Evolutionary conservation across 345 rosid species (phyloP), one percentile per base, ranked within the genome.

Genomic region (Angophora floribunda): DNA sequence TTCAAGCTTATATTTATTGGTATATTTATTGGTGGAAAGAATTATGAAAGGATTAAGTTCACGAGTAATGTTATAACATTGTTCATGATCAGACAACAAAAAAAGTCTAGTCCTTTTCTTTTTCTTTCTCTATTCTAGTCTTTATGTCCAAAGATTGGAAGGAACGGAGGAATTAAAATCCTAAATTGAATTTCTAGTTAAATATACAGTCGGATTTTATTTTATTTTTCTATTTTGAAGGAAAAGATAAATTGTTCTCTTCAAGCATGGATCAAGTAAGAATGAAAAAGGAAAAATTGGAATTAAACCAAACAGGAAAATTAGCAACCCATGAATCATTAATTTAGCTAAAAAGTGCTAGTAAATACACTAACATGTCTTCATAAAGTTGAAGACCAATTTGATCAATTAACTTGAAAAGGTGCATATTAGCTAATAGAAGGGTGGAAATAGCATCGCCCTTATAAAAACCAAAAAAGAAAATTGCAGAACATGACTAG

Each of bases 351-450:
- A 8, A 55, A 22, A 12, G 12, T 55, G 61, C 61, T 0, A 55
- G 61, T 1, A 55, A 5, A 22, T 22, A 55, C 12, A 0, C 12
- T 8, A 2, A 21, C 2, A 21, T 55, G 61, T 55, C 41, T 0
- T 53, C 19, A 21, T 53, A 24, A 53, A 53, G 26, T 53, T 53
- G 59, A 53, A 21, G 59, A 53, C 59, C 59, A 21, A 53, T 53
- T 7, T 7, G 59, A 53, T 53, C 59, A 53, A 53, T 7, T 0
- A 53, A 53, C 59, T 21, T 7, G 21, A 53, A 21, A 53, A 1
- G 26, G 59, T 53, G 26, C 59, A 10, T 53, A 1, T 53, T 53
- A 36, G 1, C 26, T 24, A 24, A 53, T 19, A 53, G 21, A 36
- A 53, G 21, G 8, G 59, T 21, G 59, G 0, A 53, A 53, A 53